phyloP scores from a whole-genome alignment of 2,329 filamentous ascomycete genomes.

The Xylaria polymorpha region DNA sequence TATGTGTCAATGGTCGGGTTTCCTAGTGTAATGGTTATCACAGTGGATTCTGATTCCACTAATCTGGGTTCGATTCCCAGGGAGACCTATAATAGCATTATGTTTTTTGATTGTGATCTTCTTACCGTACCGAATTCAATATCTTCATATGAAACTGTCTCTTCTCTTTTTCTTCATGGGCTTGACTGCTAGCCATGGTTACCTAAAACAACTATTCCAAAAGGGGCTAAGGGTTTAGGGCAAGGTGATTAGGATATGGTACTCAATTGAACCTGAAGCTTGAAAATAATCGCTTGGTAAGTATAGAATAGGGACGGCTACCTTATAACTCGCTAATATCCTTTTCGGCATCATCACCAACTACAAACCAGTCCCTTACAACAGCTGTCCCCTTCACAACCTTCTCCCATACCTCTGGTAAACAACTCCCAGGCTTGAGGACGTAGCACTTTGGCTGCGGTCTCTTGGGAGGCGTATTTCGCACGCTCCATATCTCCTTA shows the following conservation, averaged over 20 bases:
- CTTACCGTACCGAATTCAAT: neutral
- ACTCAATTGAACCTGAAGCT: neutral
- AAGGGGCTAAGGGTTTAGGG: too few relatives aligned
- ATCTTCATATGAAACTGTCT: neutral
- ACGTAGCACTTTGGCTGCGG: conserved; percentile 39
- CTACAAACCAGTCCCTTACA: conserved; percentile 41
- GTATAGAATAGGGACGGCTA: too few relatives aligned
- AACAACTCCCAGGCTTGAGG: conserved; percentile 36
- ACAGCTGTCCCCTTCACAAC: conserved; percentile 36
- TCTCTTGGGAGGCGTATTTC: conserved; percentile 49
- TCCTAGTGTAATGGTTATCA: conserved; percentile 42
- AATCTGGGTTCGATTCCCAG: conserved; percentile 41
- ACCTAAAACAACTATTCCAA: neutral
- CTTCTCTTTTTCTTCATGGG: neutral
- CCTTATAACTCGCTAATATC: neutral
- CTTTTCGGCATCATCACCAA: conserved; percentile 31
- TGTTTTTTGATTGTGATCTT: neutral
- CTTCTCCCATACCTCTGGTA: conserved; percentile 38
- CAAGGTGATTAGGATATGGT: neutral
- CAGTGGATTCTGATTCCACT: conserved; percentile 39
- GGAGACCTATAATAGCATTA: conserved; percentile 31
- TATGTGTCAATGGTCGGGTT: conserved; percentile 10
- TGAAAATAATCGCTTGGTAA: too few relatives aligned
- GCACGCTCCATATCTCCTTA: conserved; percentile 55
- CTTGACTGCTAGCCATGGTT: neutral